phyloP scores from a whole-genome alignment of 345 rosid genomes.

The Lepidium aucheri region DNA sequence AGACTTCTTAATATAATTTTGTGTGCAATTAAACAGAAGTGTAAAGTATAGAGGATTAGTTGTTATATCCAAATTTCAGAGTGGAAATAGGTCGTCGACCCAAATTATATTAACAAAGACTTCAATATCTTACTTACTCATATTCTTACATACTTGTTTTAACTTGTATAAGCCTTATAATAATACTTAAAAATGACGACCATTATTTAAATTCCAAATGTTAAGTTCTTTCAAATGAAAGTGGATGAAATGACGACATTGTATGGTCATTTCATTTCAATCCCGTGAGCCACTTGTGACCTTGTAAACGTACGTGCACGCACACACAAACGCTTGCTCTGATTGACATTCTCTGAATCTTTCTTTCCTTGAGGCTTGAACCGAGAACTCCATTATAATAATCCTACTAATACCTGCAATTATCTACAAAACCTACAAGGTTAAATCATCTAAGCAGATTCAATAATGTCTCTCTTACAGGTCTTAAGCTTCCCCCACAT shows the following conservation, averaged over 20 bases:
- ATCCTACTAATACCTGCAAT: neutral
- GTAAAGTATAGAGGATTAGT: too few relatives aligned
- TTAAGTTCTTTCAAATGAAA: neutral
- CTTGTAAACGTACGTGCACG: conserved; percentile 20
- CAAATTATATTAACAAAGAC: neutral
- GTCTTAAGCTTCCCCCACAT: neutral
- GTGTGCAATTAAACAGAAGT: too few relatives aligned
- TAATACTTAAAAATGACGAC: neutral
- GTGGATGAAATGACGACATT: conserved; percentile 16
- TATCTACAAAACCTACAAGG: neutral
- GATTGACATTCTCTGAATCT: neutral
- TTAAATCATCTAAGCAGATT: neutral
- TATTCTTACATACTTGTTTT: neutral
- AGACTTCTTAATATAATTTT: too few relatives aligned
- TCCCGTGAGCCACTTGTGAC: conserved; percentile 13
- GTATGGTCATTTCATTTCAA: conserved; percentile 1
- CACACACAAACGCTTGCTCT: neutral
- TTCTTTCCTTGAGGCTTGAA: neutral
- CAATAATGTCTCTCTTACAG: conserved; percentile 26
- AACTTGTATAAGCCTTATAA: neutral
- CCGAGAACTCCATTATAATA: neutral
- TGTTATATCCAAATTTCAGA: too few relatives aligned
- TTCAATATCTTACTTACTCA: neutral
- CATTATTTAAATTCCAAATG: neutral
- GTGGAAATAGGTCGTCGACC: too few relatives aligned